Evolutionary conservation across 345 rosid species (phyloP).

Genomic region (Salix exigua): DNA sequence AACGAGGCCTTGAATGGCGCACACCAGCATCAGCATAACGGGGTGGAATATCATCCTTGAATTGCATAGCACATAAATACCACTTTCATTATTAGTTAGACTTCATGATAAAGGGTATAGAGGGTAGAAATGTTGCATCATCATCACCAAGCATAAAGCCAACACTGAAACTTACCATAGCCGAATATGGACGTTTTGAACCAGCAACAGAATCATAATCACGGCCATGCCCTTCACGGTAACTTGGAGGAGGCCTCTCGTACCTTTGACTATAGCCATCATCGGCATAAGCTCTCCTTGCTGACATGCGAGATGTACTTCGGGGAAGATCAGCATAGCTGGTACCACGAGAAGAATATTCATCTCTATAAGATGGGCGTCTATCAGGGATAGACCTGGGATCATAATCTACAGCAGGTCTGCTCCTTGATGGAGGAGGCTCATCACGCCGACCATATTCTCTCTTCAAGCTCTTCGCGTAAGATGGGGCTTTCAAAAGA

Average conservation of each 20-base stretch:
- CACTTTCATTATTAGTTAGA: neutral
- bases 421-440: conserved; percentile 76
- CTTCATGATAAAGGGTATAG: neutral
- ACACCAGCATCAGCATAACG: conserved; percentile 65
- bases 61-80: neutral
- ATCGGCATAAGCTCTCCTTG: conserved; percentile 77
- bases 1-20: conserved; percentile 83
- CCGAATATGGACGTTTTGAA: conserved; percentile 81
- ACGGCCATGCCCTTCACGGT: conserved; percentile 72
- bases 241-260: conserved; percentile 77
- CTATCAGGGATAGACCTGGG: conserved; percentile 75
- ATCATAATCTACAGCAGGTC: conserved; percentile 69
- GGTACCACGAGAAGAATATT: conserved; percentile 65
- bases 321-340: conserved; percentile 71
- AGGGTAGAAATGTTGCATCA: neutral
- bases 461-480: conserved; percentile 73
- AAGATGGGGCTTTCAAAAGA: conserved; percentile 52
- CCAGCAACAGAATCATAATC: conserved; percentile 83
- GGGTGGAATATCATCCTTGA: conserved; percentile 81
- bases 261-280: conserved; percentile 73
- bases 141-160: neutral
- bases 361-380: conserved; percentile 70
- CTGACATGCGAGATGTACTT: conserved; percentile 55
- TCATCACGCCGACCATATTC: conserved; percentile 77
- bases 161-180: conserved; percentile 53